Percentiles rank a stretch among this genome's conserved stretches.
These are phyloP conservation scores for Gynochthodes officinalis DNA, from an alignment of 257 asterid genomes.

Conservation along the genomic window DNA sequence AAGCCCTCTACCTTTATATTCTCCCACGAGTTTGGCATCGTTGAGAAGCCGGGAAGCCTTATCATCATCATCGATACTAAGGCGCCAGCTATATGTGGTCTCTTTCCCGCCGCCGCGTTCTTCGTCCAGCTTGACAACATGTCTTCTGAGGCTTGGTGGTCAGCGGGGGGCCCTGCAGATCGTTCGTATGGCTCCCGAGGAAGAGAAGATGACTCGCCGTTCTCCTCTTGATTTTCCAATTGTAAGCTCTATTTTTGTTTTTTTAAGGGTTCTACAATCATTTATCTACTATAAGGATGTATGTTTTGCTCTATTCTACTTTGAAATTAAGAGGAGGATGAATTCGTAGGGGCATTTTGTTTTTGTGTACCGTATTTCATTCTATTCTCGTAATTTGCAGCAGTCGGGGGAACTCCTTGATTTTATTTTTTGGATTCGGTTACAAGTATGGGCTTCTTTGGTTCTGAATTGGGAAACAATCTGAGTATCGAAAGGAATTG, in stretches of 20 bases:
- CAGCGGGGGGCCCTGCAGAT: slow-evolving; percentile 38
- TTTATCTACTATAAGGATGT: no score
- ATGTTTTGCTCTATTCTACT: background rate
- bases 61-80: slow-evolving; percentile 5
- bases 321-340: background rate
- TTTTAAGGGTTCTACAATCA: background rate
- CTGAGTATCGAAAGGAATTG: no score
- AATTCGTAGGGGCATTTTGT: no score
- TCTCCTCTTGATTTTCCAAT: slow-evolving; percentile 88
- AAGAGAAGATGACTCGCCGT: slow-evolving; percentile 92
- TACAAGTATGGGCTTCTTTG: no score
- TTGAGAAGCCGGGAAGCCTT: background rate
- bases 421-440: no score
- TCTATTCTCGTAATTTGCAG: no score
- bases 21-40: slow-evolving; percentile 31
- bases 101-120: slow-evolving; percentile 27
- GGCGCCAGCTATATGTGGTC: slow-evolving; percentile 18
- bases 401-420: no score
- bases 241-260: slow-evolving; percentile 31
- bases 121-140: background rate
- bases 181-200: slow-evolving; percentile 92
- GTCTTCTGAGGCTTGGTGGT: slow-evolving; percentile 18
- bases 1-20: slow-evolving; percentile 28
- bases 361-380: no score
- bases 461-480: no score